phyloP scores from a whole-genome alignment of 805 yeast species.

The Zygosaccharomyces rouxii region DNA sequence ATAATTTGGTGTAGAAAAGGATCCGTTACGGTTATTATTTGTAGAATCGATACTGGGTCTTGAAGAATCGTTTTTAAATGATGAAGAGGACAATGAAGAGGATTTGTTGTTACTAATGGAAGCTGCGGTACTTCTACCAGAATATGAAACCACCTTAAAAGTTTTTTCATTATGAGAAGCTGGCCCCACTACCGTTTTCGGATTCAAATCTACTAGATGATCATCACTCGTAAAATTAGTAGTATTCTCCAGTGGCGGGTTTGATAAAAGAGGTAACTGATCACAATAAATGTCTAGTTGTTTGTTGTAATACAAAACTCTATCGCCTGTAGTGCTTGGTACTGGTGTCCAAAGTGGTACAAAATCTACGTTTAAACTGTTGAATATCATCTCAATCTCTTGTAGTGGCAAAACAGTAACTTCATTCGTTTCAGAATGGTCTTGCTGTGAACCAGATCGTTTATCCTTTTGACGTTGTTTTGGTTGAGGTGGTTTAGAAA shows the following conservation, averaged over 20 bases:
- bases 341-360: slow-evolving; percentile 60
- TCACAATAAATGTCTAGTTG: slow-evolving; percentile 56
- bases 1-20: slow-evolving; percentile 11
- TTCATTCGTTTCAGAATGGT: slow-evolving; percentile 8
- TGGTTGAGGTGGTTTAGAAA: not conserved
- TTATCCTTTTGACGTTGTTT: slow-evolving; percentile 1
- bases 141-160: slow-evolving; percentile 10
- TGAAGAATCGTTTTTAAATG: slow-evolving; percentile 10
- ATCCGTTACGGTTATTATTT: slow-evolving; percentile 6
- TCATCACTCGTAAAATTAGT: slow-evolving; percentile 33
- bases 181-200: slow-evolving; percentile 27
- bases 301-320: slow-evolving; percentile 55
- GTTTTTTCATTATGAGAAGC: slow-evolving; percentile 13
- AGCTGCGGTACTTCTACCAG: slow-evolving; percentile 6
- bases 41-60: slow-evolving; percentile 2
- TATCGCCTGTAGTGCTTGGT: slow-evolving; percentile 44
- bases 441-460: slow-evolving; percentile 1
- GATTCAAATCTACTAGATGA: slow-evolving; percentile 28
- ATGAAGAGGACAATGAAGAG: slow-evolving; percentile 13
- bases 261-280: slow-evolving; percentile 49
- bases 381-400: slow-evolving; percentile 38
- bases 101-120: slow-evolving; percentile 7
- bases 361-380: slow-evolving; percentile 32
- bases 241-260: slow-evolving; percentile 36
- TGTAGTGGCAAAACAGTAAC: slow-evolving; percentile 34